A percentile compares a stretch with the other conserved stretches of the same genome.
These are phyloP conservation scores for Raffaelea arxii DNA, from an alignment of 2,329 filamentous ascomycete species.

Conservation along the genomic window DNA sequence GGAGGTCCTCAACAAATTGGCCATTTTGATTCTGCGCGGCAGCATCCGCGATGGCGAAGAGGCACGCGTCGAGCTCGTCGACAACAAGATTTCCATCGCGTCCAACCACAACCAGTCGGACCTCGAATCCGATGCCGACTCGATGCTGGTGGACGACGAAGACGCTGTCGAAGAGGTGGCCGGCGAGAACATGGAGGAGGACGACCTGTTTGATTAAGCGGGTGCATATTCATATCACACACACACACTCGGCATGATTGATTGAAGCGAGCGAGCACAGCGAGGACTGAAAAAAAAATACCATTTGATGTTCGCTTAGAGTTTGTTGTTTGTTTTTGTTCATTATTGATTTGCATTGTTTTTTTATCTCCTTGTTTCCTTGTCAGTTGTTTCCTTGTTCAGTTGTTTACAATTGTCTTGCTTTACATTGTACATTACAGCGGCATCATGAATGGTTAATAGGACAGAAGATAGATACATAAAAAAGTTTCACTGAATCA, in stretches of 20 bases:
- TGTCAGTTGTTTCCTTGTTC: neutral
- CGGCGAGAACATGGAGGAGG: slow-evolving; percentile 51
- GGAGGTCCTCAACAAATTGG: slow-evolving; percentile 88
- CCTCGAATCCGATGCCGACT: slow-evolving; percentile 43
- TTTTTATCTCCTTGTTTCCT: neutral
- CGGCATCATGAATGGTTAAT: no score
- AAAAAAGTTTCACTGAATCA: no score
- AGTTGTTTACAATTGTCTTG: neutral
- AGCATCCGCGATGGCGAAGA: slow-evolving; percentile 76
- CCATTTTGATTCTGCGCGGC: slow-evolving; percentile 81
- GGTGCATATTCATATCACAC: no score
- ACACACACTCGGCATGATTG: no score
- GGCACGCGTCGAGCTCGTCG: slow-evolving; percentile 68
- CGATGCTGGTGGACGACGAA: slow-evolving; percentile 58
- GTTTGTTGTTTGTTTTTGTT: neutral
- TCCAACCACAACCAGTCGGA: slow-evolving; percentile 67
- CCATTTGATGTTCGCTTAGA: neutral
- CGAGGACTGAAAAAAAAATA: neutral
- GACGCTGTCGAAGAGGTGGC: slow-evolving; percentile 63
- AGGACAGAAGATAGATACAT: no score
- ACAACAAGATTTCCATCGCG: slow-evolving; percentile 71
- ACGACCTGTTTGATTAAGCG: slow-evolving; percentile 23
- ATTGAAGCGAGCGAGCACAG: no score
- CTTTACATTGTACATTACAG: no score
- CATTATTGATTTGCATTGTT: neutral